Evolutionary conservation across 257 asterid species (phyloP).

Genomic region (Anisodus acutangulus): DNA sequence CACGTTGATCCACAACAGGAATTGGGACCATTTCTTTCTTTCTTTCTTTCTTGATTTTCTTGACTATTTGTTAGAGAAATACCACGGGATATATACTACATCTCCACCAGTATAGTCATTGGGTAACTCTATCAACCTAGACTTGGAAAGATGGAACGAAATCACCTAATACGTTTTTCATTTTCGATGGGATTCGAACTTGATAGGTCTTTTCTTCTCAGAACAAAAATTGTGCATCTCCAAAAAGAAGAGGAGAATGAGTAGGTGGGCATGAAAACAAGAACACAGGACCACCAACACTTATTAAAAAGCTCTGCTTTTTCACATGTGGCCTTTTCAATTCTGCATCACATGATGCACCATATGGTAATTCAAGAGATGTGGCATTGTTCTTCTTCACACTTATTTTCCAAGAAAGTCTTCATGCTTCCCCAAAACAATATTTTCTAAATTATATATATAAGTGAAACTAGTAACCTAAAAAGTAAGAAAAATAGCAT

Average conservation of each 20-base stretch:
- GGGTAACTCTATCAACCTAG: background rate
- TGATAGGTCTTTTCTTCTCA: background rate
- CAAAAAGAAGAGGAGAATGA: background rate
- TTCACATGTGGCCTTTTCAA: background rate
- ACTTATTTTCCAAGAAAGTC: background rate
- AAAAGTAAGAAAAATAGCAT: background rate
- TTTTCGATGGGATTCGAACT: background rate
- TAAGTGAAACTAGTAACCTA: background rate
- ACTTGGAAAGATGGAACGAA: background rate
- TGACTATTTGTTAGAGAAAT: background rate
- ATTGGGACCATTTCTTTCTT: background rate
- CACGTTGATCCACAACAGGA: background rate
- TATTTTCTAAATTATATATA: background rate
- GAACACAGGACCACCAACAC: background rate
- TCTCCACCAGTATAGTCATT: background rate
- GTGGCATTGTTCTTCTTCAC: background rate
- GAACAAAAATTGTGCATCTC: background rate
- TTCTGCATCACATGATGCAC: background rate
- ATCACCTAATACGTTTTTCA: background rate
- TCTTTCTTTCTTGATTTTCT: background rate
- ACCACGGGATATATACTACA: background rate
- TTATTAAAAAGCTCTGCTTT: background rate
- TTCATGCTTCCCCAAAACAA: background rate
- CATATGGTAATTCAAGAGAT: background rate
- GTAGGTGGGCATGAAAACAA: background rate